Percentiles rank a stretch among this genome's conserved stretches.
Conservation (phyloP, 805 yeast species). For the Lachancea waltii region DNA sequence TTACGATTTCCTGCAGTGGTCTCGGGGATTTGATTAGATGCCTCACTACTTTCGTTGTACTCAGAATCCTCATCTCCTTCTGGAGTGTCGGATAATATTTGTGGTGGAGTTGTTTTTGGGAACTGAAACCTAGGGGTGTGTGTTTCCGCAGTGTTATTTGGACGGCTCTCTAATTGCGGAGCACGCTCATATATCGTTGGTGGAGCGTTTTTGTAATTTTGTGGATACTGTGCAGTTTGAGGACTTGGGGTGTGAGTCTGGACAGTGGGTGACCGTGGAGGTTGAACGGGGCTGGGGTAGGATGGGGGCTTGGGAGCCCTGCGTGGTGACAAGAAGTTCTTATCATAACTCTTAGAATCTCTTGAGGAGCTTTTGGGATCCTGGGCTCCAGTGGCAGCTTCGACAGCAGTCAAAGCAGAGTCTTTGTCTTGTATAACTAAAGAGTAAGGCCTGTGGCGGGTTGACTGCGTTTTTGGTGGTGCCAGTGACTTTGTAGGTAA, state of each 20-base stretch:
- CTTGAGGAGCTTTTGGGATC: slow-evolving; percentile 10
- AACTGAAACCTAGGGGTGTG: slow-evolving; percentile 7
- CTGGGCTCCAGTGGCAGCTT: background rate
- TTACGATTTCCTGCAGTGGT: slow-evolving; percentile 12
- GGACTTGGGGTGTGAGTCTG: slow-evolving; percentile 10
- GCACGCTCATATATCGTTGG: slow-evolving; percentile 25
- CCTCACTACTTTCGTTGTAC: too few species aligned
- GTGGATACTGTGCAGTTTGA: slow-evolving; percentile 2
- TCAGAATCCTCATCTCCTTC: too few species aligned
- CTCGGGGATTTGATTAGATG: too few species aligned
- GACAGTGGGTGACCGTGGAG: slow-evolving; percentile 30
- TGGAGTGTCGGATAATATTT: slow-evolving; percentile 7
- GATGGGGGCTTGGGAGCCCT: slow-evolving; percentile 67
- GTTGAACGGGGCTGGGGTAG: slow-evolving; percentile 38
- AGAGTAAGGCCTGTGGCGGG: slow-evolving; percentile 13
- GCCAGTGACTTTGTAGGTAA: slow-evolving; percentile 15
- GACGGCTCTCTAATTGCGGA: slow-evolving; percentile 5
- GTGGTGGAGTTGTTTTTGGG: slow-evolving; percentile 9
- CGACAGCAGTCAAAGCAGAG: slow-evolving; percentile 5
- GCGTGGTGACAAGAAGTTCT: slow-evolving; percentile 57
- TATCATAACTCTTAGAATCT: slow-evolving; percentile 18
- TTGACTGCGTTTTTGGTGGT: too few species aligned
- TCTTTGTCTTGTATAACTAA: slow-evolving; percentile 2
- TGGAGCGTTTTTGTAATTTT: slow-evolving; percentile 19
- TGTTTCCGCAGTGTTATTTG: slow-evolving; percentile 3